Conservation (phyloP, 805 yeast genomes). For the Spathaspora gorwiae region DNA sequence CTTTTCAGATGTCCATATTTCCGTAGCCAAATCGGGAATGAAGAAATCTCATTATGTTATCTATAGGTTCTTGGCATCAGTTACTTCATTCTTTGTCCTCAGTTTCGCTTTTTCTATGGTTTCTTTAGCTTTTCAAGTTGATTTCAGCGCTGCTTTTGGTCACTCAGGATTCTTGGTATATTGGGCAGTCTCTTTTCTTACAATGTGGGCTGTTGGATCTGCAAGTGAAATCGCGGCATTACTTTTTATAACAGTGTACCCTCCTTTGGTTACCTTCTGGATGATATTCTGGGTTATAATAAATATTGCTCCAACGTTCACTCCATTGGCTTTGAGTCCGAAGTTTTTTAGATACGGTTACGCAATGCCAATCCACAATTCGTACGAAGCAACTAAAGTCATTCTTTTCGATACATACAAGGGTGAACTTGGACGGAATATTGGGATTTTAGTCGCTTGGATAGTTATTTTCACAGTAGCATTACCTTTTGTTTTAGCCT, state of each 20-base stretch:
- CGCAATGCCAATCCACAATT: constrained; percentile 65
- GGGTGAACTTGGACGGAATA: constrained; percentile 54
- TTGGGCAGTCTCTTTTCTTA: constrained; percentile 65
- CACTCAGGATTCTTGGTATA: constrained; percentile 66
- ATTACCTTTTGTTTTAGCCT: constrained; percentile 42
- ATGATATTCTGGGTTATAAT: constrained; percentile 63
- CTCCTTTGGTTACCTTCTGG: constrained; percentile 71
- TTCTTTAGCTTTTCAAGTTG: constrained; percentile 64
- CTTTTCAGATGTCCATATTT: constrained; percentile 50
- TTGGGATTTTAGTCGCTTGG: constrained; percentile 61
- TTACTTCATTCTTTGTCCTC: constrained; percentile 51
- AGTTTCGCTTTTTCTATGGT: constrained; percentile 57
- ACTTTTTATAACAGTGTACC: constrained; percentile 47
- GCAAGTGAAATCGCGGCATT: constrained; percentile 64
- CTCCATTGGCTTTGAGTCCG: constrained; percentile 57
- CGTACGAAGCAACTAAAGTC: constrained; percentile 57
- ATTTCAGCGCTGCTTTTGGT: constrained; percentile 56
- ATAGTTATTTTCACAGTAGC: constrained; percentile 43
- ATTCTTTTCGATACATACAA: constrained; percentile 53
- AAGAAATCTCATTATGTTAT: constrained; percentile 43
- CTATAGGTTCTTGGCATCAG: constrained; percentile 49
- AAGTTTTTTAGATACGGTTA: constrained; percentile 61
- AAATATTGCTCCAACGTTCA: constrained; percentile 66
- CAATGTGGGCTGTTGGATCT: constrained; percentile 75
- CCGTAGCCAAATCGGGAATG: constrained; percentile 40